A percentile compares a stretch with the other conserved stretches of the same genome.
Evolutionary conservation across 2,329 filamentous ascomycete species (phyloP).

Genomic region (Akanthomyces lecanii): DNA sequence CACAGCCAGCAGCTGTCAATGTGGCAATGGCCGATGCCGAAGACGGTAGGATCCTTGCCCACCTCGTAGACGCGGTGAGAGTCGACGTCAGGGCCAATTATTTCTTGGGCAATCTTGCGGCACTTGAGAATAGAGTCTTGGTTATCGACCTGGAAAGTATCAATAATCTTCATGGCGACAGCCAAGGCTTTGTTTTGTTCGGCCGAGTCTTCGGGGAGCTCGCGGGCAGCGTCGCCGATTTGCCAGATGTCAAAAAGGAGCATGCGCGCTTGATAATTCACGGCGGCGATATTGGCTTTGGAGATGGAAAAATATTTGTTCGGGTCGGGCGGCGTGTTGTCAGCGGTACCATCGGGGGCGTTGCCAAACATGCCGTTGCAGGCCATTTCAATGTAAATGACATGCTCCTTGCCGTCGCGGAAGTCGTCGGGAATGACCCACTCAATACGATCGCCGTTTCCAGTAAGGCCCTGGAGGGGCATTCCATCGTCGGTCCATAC

Average conservation of each 20-base stretch:
- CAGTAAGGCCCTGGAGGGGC: conserved; percentile 86
- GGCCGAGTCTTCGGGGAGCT: conserved; percentile 84
- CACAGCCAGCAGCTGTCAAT: conserved; percentile 98
- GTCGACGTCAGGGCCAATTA: conserved; percentile 76
- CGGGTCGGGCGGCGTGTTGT: conserved; percentile 83
- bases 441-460: conserved; percentile 80
- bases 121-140: conserved; percentile 73
- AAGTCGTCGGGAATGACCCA: conserved; percentile 84
- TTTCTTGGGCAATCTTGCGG: conserved; percentile 77
- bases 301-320: conserved; percentile 73
- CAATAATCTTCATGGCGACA: conserved; percentile 82
- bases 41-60: conserved; percentile 71
- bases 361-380: conserved; percentile 99
- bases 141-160: conserved; percentile 78
- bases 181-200: conserved; percentile 83
- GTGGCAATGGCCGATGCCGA: conserved; percentile 90
- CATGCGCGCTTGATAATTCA: conserved; percentile 79
- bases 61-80: conserved; percentile 79
- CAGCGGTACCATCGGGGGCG: conserved; percentile 68
- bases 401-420: conserved; percentile 80
- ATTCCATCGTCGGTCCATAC: conserved; percentile 89
- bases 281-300: conserved; percentile 80
- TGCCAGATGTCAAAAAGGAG: conserved; percentile 95
- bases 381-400: conserved; percentile 95
- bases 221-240: conserved; percentile 84